Base-by-base conservation (phyloP, 2,329 filamentous ascomycete species). In the Eutypa lata region DNA sequence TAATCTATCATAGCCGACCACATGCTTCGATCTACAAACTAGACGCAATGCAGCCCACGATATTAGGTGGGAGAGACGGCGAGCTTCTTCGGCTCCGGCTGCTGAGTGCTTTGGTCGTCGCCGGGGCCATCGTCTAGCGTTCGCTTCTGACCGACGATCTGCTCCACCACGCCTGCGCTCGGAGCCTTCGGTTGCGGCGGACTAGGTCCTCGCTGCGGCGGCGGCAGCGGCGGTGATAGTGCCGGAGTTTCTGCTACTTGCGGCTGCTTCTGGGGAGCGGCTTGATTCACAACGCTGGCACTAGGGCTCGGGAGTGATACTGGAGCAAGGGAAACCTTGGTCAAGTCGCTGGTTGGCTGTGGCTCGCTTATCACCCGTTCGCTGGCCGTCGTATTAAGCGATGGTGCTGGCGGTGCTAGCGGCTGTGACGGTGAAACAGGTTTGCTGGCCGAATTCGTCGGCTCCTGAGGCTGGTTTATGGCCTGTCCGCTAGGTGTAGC, bases 111-210 rank as follows among this genome's bases (percentile, higher is more conserved):
- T 13, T 50, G 42, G 13, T 45, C 44, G 45, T 50, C 55, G 21
- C 61, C 62, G 26, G 62, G 63, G 13, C 57, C 58, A 31, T 59
- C 57, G 31, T 58, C 59, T 18, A 61, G 38, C 19, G 56, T 48
- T 40, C 61, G 60, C 43, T 59, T 62, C 37, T 62, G 61, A 13
- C 61, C 63, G 6, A 57, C 52, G 22, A 66, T 66, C 47, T 65
- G 62, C 38, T 65, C 61, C 14, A 66, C 48, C 5, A 62, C 63
- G 3, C 63, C 63, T n/a, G 63, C 63, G 31, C 63, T 66, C 42
- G 42, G 42, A 31, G 26, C 6, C 42, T 45, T 45, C 13, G 42
- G 42, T 13, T 45, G 42, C 21, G 42, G 42, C 42, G 42, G 42
- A 21, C 42, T 45, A 10, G 42, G 42, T 13, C 42, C 42, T 45